A percentile compares a stretch with the other conserved stretches of the same genome.
phyloP scores from a whole-genome alignment of 2,329 filamentous ascomycete genomes.

The Verticillium nonalfalfae region DNA sequence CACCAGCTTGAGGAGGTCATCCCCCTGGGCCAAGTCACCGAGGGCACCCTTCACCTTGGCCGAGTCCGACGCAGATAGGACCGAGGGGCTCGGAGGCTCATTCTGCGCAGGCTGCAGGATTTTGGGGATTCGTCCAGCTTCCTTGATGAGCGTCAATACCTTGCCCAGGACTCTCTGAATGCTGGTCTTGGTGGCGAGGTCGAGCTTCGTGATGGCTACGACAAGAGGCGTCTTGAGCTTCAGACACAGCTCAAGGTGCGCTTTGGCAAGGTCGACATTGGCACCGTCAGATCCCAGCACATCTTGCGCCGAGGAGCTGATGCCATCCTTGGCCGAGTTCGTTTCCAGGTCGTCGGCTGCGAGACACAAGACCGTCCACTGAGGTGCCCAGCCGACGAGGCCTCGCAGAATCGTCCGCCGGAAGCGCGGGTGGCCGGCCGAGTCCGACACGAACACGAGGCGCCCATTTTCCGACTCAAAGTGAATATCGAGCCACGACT shows the following conservation, averaged over 20 bases:
- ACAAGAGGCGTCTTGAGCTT: constrained; percentile 72
- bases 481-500: constrained; percentile 93
- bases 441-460: constrained; percentile 84
- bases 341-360: constrained; percentile 66
- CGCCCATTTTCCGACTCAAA: constrained; percentile 66
- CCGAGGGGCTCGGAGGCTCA: constrained; percentile 44
- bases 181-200: constrained; percentile 69
- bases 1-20: constrained; percentile 47
- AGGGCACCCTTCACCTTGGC: constrained; percentile 52
- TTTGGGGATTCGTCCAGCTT: constrained; percentile 64
- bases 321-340: constrained; percentile 20
- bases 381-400: constrained; percentile 90
- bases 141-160: constrained; percentile 72
- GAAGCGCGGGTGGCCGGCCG: constrained; percentile 85
- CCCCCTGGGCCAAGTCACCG: constrained; percentile 37
- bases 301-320: constrained; percentile 44
- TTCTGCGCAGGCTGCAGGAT: constrained; percentile 57
- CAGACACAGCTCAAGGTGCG: constrained; percentile 80
- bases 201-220: constrained; percentile 85
- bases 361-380: constrained; percentile 87
- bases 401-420: constrained; percentile 82
- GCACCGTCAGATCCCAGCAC: constrained; percentile 41
- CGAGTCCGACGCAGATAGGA: constrained; percentile 49
- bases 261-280: constrained; percentile 66
- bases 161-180: constrained; percentile 66